phyloP scores from a whole-genome alignment of 2,329 filamentous ascomycete species.

The Penicillium hesseltinei region DNA sequence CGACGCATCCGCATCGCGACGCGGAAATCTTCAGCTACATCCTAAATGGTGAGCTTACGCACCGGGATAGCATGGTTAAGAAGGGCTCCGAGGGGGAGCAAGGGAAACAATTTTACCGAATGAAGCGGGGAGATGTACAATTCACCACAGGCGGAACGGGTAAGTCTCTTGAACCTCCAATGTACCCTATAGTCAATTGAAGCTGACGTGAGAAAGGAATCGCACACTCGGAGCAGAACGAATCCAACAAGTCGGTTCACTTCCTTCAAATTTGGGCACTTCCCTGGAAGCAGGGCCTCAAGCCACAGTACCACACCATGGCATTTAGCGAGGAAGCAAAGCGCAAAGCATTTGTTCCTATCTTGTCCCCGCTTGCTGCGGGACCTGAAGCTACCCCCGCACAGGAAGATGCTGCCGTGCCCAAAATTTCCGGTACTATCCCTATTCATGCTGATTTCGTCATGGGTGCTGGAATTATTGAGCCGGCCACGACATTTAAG shows the following conservation, averaged over 20 bases:
- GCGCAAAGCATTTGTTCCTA: conserved; percentile 66
- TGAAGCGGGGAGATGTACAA: conserved; percentile 79
- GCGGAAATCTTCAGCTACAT: conserved; percentile 91
- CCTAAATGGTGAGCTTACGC: conserved; percentile 79
- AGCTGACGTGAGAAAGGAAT: conserved; percentile 50
- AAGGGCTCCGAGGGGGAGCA: conserved; percentile 62
- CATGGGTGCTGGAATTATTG: conserved; percentile 75
- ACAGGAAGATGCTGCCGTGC: conserved; percentile 64
- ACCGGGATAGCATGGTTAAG: conserved; percentile 80
- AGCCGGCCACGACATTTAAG: conserved; percentile 62
- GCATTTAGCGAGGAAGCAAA: conserved; percentile 73
- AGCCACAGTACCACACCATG: conserved; percentile 72
- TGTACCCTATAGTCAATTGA: conserved; percentile 1
- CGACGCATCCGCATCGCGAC: conserved; percentile 79
- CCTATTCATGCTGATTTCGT: conserved; percentile 81
- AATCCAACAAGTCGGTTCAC: conserved; percentile 69
- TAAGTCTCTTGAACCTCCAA: conserved; percentile 27
- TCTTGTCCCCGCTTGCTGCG: conserved; percentile 71
- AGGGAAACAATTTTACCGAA: conserved; percentile 63
- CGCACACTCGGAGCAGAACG: conserved; percentile 79
- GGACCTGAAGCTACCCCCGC: conserved; percentile 61
- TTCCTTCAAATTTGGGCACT: conserved; percentile 88
- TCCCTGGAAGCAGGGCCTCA: conserved; percentile 70
- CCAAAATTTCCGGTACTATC: conserved; percentile 65
- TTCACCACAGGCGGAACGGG: conserved; percentile 85